These are phyloP conservation scores for Cladophialophora chaetospira DNA, from an alignment of 2,329 filamentous ascomycete genomes.

Conservation along the genomic window DNA sequence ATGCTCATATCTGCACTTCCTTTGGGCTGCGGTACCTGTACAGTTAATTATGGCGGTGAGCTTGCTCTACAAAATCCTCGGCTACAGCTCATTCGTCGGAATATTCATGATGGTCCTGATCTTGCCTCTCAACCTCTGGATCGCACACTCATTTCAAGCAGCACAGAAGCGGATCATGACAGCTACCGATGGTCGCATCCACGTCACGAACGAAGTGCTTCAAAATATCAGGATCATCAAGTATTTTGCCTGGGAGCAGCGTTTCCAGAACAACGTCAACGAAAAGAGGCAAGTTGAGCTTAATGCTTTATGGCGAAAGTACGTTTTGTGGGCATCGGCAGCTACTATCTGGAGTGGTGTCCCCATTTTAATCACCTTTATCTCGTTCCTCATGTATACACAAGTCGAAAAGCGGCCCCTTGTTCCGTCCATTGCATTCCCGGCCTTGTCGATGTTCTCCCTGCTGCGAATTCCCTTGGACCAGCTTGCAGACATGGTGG, in stretches of 20 bases:
- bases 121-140: conserved; percentile 84
- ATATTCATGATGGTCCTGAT: conserved; percentile 87
- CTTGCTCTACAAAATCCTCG: conserved; percentile 86
- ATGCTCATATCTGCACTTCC: conserved; percentile 90
- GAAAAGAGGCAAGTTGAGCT: conserved; percentile 84
- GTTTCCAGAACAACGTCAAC: conserved; percentile 81
- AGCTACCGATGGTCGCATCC: conserved; percentile 92
- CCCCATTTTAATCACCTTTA: conserved; percentile 91
- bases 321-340: conserved; percentile 86
- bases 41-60: conserved; percentile 80
- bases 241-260: conserved; percentile 97
- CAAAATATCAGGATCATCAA: conserved; percentile 99
- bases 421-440: conserved; percentile 91
- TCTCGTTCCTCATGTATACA: conserved; percentile 93
- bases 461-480: conserved; percentile 90
- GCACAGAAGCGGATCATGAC: conserved; percentile 90
- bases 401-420: conserved; percentile 84
- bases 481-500: conserved; percentile 97
- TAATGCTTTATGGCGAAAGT: conserved; percentile 74
- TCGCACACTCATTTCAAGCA: conserved; percentile 80
- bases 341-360: conserved; percentile 97
- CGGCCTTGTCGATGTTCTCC: conserved; percentile 92
- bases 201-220: conserved; percentile 93
- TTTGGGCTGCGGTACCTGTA: conserved; percentile 88
- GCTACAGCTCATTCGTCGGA: conserved; percentile 89